Conservation (phyloP, 2,329 filamentous ascomycete genomes). For the Penicillium rolfsii region DNA sequence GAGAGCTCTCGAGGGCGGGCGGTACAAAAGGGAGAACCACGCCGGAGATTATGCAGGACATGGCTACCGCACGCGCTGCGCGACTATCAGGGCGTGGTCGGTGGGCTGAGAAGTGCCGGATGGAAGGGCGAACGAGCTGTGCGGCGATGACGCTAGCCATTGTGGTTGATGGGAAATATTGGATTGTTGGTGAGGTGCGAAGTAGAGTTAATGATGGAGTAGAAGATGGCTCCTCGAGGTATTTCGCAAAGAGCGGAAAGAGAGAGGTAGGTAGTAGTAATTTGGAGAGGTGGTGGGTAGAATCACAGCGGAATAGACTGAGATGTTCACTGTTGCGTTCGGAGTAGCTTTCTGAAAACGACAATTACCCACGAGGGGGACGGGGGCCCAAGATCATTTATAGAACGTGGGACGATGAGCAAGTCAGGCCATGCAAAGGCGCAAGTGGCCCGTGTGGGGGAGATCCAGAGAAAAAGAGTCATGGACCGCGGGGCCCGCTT, state of each 20-base stretch:
- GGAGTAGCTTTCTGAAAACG: background rate
- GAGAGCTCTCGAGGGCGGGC: slow-evolving; percentile 51
- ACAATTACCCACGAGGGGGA: slow-evolving; percentile 1
- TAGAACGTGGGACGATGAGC: slow-evolving; percentile 5
- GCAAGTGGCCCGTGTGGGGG: slow-evolving; percentile 25
- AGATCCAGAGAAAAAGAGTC: background rate
- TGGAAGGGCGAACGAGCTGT: slow-evolving; percentile 39
- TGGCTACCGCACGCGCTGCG: slow-evolving; percentile 45
- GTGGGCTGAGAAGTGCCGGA: slow-evolving; percentile 51
- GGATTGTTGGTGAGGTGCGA: background rate
- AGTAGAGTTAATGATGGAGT: background rate
- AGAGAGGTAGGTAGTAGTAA: background rate
- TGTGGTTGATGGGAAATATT: slow-evolving; percentile 3
- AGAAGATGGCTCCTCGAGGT: background rate
- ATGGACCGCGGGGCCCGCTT: slow-evolving; percentile 20
- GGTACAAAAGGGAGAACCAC: slow-evolving; percentile 52
- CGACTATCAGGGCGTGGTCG: slow-evolving; percentile 45
- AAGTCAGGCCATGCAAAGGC: slow-evolving; percentile 26
- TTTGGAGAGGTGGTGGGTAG: background rate
- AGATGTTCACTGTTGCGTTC: background rate
- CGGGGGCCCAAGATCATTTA: slow-evolving; percentile 15
- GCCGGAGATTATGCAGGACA: slow-evolving; percentile 47
- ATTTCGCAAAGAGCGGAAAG: background rate
- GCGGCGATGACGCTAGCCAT: slow-evolving; percentile 28
- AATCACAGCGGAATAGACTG: background rate